phyloP scores from a whole-genome alignment of 2,329 filamentous ascomycete species.

The Trichoderma sp. region DNA sequence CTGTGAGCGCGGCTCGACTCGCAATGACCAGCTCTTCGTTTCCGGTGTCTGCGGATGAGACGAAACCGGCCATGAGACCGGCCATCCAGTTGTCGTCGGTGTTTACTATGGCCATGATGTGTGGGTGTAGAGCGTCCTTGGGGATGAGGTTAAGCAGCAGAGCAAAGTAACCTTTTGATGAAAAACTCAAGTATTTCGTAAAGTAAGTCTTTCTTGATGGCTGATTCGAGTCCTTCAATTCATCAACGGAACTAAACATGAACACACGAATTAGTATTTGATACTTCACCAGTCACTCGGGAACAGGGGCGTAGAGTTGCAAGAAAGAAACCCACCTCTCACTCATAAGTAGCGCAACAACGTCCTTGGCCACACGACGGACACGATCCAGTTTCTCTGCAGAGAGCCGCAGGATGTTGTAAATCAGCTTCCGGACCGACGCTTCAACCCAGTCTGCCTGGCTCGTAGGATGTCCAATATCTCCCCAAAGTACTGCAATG shows the following conservation, averaged over 20 bases:
- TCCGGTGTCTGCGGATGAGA: constrained; percentile 73
- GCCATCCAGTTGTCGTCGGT: constrained; percentile 43
- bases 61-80: constrained; percentile 62
- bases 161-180: constrained; percentile 59
- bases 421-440: constrained; percentile 44
- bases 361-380: constrained; percentile 62
- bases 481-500: constrained; percentile 60
- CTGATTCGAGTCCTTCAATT: neutral
- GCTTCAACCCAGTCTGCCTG: constrained; percentile 27
- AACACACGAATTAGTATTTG: neutral
- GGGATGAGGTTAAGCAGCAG: constrained; percentile 50
- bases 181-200: constrained; percentile 44
- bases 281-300: neutral
- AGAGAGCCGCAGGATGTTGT: constrained; percentile 63
- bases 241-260: constrained; percentile 38
- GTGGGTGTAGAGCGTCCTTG: constrained; percentile 36
- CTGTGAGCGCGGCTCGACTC: constrained; percentile 62
- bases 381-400: constrained; percentile 91
- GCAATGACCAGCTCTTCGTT: constrained; percentile 72
- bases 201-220: neutral
- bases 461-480: constrained; percentile 27
- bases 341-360: constrained; percentile 46
- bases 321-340: constrained; percentile 41
- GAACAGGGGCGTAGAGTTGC: neutral
- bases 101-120: constrained; percentile 37